Base-by-base conservation (phyloP, 345 rosid genomes). In the Brassica rapa region DNA sequence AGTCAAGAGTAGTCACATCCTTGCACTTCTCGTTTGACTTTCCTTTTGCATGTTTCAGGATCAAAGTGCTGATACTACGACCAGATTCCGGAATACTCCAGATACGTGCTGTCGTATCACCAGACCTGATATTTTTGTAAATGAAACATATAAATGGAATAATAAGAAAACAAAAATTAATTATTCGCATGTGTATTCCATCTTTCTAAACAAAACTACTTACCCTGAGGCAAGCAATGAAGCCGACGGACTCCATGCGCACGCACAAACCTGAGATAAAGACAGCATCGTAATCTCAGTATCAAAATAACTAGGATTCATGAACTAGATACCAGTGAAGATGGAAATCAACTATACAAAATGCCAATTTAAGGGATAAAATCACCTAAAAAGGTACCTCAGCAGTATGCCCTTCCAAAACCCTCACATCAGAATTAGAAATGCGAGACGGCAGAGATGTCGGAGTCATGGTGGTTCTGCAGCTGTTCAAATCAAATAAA, bases 181-280 rank as follows among this genome's bases (percentile, higher is more conserved):
- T 6, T 43, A 15, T 53, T 1, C 59, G 10, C 4, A 53, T 5
- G 24, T 53, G 59, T 9, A 53, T 6, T 27, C 29, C 29, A 27
- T 27, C 29, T 27, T 27, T 27, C 29, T 6, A 55, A 57, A 72
- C 68, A 60, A 65, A 83, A 74, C 37, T 68, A 84, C 96, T 68
- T 68, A 93, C 99, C 98, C 99, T 59, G 99, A 96, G 29, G 99
- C 99, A 88, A 96, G 97, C 83, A 96, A 86, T 62, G 98, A 90
- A 77, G 94, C 98, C 12, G 95, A 82, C 30, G 99, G 99, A 86
- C 97, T 90, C 99, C 98, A 96, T 62, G 99, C 98, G 74, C 99
- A 91, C 21, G 97, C 97, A 81, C 99, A 93, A 83, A 96, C 98
- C 98, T 96, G 81, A 25, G 41, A 67, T 72, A 66, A 33, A 56